These are phyloP conservation scores for Dillenia suffruticosa DNA, from an alignment of 164 flowering plant genomes.

Conservation along the genomic window DNA sequence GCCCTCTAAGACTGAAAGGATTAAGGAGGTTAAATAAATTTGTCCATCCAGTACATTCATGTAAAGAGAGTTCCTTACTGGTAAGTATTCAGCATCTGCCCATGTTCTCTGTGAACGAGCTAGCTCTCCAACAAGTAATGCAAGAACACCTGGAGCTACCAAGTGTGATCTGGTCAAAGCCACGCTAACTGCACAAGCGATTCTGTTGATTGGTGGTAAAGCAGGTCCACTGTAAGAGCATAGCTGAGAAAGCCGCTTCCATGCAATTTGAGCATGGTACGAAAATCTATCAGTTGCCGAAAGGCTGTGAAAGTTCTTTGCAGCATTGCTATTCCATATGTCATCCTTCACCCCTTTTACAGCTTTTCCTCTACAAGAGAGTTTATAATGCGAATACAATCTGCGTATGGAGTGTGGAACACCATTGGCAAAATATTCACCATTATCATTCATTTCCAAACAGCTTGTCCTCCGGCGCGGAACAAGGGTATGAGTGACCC, in stretches of 20 bases:
- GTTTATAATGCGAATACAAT: slow-evolving; percentile 17
- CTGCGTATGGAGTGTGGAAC: slow-evolving; percentile 14
- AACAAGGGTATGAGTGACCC: slow-evolving; percentile 23
- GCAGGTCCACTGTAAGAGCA: slow-evolving; percentile 26
- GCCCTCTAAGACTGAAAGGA: slow-evolving; percentile 44
- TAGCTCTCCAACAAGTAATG: slow-evolving; percentile 50
- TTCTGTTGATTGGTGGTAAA: slow-evolving; percentile 38
- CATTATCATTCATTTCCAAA: slow-evolving; percentile 12
- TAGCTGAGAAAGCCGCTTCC: slow-evolving; percentile 47
- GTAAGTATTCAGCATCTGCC: slow-evolving; percentile 39
- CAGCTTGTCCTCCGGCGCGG: slow-evolving; percentile 7
- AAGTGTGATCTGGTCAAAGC: slow-evolving; percentile 56
- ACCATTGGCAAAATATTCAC: slow-evolving; percentile 18
- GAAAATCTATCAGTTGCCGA: slow-evolving; percentile 27
- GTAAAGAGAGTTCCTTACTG: slow-evolving; percentile 30
- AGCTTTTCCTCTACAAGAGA: slow-evolving; percentile 21
- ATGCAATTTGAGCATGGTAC: slow-evolving; percentile 43
- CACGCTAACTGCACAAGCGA: slow-evolving; percentile 63
- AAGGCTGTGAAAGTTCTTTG: slow-evolving; percentile 12
- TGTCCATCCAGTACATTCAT: slow-evolving; percentile 55
- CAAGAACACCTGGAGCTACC: slow-evolving; percentile 50
- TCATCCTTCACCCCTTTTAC: slow-evolving; percentile 14
- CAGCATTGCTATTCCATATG: slow-evolving; percentile 10
- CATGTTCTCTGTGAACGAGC: slow-evolving; percentile 28
- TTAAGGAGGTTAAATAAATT: slow-evolving; percentile 33